Percentiles rank a stretch among this genome's conserved stretches.
Conservation (phyloP, 73 alveolate species). For the Tetrahymena malaccensis region DNA sequence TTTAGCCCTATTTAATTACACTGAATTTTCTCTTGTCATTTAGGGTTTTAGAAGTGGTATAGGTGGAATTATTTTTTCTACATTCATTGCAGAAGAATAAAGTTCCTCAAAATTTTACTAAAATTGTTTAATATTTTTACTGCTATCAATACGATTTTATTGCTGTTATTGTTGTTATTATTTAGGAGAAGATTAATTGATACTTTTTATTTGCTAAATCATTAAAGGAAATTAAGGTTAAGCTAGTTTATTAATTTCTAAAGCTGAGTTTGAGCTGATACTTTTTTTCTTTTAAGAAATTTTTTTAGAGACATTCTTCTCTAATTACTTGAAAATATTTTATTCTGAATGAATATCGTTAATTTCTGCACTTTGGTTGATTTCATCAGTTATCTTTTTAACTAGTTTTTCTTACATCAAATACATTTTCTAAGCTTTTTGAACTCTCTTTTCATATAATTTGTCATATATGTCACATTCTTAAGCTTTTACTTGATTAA, state of each 20-base stretch:
- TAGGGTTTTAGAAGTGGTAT: background rate
- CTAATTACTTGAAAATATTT: too few species aligned
- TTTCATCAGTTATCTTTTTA: background rate
- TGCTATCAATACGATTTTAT: too few species aligned
- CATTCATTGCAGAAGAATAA: background rate
- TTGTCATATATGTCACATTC: background rate
- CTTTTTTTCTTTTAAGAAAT: background rate
- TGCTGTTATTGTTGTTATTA: too few species aligned
- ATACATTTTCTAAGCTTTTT: background rate
- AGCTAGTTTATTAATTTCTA: background rate
- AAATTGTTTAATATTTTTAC: too few species aligned
- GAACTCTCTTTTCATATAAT: background rate
- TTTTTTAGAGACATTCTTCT: background rate
- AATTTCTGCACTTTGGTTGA: background rate
- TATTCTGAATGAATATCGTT: too few species aligned
- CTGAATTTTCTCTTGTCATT: background rate
- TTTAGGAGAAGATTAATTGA: too few species aligned
- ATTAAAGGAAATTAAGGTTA: too few species aligned
- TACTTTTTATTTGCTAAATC: too few species aligned
- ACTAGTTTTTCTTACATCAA: background rate
- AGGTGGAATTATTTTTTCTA: background rate
- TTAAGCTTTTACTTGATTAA: background rate
- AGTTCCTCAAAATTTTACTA: background rate
- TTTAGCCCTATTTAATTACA: background rate
- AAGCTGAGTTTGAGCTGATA: background rate